Base-by-base conservation (phyloP, 306 rosid genomes). In the Castanea sativa region DNA sequence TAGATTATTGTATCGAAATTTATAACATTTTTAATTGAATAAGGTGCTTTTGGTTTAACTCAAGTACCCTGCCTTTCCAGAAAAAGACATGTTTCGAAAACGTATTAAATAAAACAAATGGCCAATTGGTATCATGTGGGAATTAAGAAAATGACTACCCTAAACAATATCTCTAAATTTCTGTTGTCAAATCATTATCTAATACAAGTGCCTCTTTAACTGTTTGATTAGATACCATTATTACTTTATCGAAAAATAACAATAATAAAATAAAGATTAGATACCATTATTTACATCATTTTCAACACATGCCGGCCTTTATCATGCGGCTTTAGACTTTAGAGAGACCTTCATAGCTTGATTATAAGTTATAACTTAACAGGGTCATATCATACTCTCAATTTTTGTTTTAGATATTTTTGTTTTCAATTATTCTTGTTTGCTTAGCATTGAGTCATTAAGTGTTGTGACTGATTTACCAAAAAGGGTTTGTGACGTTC, bases 191-290 rank as follows among this genome's bases (percentile, higher is more conserved):
- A 14, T 63, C 38, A 25, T 63, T 63, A 29, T 13, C 69, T 63
- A 29, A 63, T 63, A 2, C 2, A 63, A 29, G 70, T 64, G 43
- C 45, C 45, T 30, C 33, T 30, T 64, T 35, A 77, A 52, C 68
- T n/a, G 81, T 23, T 55, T 78, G 81, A 67, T 78, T 78, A 69
- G 69, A 69, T 69, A 68, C 72, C 32, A 19, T 49, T 55, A 35
- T 63, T 69, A 38, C 45, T 38, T 38, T 38, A 38, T 38, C 45
- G 45, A 2, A 8, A 38, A 38, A 10, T 7, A 38, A 6, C 2
- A 35, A 33, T 1, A 38, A 25, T 25, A 25, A 25, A 38, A 38
- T 7, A 38, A 38, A 38, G 75, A 67, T 69, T 78, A 56, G 69
- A 69, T 69, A 68, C 72, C 32, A 19, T 49, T 55, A 35, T 63